Conservation (phyloP, 1,139 yeast genomes). For the Taphrina sp. region DNA sequence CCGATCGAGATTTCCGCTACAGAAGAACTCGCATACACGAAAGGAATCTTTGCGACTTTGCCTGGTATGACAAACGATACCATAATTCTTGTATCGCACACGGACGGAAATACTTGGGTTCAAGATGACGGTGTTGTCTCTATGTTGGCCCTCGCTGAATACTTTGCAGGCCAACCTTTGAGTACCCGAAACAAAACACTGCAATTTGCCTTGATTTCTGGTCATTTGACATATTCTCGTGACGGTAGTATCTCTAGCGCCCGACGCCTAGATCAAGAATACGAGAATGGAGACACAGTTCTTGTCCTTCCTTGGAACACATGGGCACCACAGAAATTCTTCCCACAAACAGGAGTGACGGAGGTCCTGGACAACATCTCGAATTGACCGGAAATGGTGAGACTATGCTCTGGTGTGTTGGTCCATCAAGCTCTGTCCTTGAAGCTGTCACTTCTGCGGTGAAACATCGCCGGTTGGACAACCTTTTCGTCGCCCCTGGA, state of each 20-base stretch:
- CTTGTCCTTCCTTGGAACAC: constrained; percentile 1
- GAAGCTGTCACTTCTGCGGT: not conserved
- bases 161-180: not conserved
- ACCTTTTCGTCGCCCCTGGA: not conserved
- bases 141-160: not conserved
- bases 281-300: not conserved
- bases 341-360: not conserved
- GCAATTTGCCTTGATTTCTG: not conserved
- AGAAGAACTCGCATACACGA: not conserved
- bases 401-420: constrained; percentile 2
- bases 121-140: not conserved
- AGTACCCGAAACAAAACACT: constrained; percentile 1
- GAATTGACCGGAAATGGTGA: not conserved
- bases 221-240: not conserved
- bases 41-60: constrained; percentile 1
- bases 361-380: not conserved
- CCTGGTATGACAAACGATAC: constrained; percentile 3
- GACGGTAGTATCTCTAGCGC: not conserved
- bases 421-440: not conserved
- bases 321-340: not conserved
- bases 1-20: not conserved
- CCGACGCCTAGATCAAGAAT: not conserved
- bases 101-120: constrained; percentile 2
- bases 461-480: not conserved
- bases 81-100: not conserved